Evolutionary conservation across 345 rosid species (phyloP).

Genomic region (Gossypium herbaceum): DNA sequence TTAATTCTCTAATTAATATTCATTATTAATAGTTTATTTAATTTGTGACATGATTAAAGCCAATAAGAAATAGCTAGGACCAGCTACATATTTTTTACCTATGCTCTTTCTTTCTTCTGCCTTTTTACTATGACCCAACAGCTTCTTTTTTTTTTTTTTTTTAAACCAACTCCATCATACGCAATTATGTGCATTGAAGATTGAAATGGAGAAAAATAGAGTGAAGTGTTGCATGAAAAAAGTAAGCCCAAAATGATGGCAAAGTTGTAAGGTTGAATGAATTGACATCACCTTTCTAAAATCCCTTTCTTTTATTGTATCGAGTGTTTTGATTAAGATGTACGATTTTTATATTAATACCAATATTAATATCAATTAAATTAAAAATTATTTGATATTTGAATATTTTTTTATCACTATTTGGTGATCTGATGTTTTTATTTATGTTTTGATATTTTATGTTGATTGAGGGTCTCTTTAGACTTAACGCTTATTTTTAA

Average conservation of each 20-base stretch:
- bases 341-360: too few relatives aligned
- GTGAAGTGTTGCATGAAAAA: too few relatives aligned
- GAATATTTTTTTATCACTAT: too few relatives aligned
- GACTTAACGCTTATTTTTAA: rapidly evolving
- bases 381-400: too few relatives aligned
- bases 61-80: background rate
- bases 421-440: too few relatives aligned
- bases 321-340: constrained; percentile 33
- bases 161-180: background rate
- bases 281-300: constrained; percentile 29
- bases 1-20: too few relatives aligned
- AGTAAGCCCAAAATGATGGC: constrained; percentile 7
- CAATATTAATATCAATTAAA: rapidly evolving
- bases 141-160: background rate
- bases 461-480: too few relatives aligned
- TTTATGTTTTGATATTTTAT: too few relatives aligned
- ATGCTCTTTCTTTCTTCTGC: background rate
- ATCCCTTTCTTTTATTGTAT: constrained; percentile 23
- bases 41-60: too few relatives aligned
- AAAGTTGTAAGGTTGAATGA: constrained; percentile 9
- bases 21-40: too few relatives aligned
- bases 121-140: background rate
- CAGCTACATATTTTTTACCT: background rate
- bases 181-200: constrained; percentile 4
- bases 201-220: background rate